phyloP scores from a whole-genome alignment of 2,329 filamentous ascomycete species.

The Xylaria multiplex region DNA sequence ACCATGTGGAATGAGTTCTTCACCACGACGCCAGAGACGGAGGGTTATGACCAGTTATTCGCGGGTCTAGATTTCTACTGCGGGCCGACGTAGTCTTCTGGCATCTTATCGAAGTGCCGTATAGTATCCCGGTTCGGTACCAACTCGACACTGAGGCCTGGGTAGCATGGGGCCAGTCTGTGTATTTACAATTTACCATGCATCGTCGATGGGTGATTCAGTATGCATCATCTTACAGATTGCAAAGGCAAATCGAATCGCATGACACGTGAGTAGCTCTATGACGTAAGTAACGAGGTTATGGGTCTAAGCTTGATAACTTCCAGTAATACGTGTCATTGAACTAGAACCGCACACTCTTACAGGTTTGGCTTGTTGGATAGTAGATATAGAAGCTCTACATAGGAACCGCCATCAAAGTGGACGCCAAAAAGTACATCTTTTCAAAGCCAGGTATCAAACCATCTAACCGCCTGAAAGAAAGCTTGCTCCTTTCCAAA shows the following conservation, averaged over 20 bases:
- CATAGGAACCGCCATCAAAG: neutral
- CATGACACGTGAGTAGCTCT: neutral
- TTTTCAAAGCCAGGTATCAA: constrained; percentile 62
- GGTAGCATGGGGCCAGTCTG: too few species aligned
- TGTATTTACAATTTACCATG: too few species aligned
- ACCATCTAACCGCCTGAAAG: constrained; percentile 79
- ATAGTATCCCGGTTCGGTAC: too few species aligned
- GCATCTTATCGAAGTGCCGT: too few species aligned
- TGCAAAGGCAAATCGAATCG: too few species aligned
- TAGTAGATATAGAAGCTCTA: neutral
- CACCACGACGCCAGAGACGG: constrained; percentile 29
- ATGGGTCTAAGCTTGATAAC: neutral
- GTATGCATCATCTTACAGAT: too few species aligned
- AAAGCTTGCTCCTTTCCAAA: constrained; percentile 85
- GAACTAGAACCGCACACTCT: neutral
- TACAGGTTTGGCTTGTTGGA: neutral
- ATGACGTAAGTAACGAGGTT: neutral
- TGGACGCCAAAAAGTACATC: neutral
- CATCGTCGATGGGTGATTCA: too few species aligned
- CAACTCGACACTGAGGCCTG: too few species aligned
- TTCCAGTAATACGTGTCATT: neutral
- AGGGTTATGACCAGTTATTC: constrained; percentile 42
- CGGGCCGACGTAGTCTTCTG: constrained; percentile 28
- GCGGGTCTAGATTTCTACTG: constrained; percentile 42
- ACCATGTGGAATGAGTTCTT: constrained; percentile 40